A percentile compares a stretch with the other conserved stretches of the same genome.
phyloP scores from a whole-genome alignment of 441 rosid species.

The Raphanus hybrid region DNA sequence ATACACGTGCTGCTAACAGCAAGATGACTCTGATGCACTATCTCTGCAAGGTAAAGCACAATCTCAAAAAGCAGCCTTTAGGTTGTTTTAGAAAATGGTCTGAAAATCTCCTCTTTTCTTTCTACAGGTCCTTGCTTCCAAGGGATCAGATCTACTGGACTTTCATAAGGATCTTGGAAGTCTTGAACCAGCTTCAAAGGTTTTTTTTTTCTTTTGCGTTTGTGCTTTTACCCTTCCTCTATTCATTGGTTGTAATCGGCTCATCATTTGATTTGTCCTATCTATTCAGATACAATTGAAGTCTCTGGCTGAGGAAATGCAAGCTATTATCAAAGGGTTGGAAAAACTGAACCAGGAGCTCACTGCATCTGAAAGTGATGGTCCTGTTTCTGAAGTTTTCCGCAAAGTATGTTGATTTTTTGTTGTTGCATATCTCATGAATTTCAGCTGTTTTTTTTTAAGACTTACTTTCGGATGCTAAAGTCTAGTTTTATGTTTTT shows the following conservation, averaged over 20 bases:
- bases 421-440: not conserved
- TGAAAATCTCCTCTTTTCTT: constrained; percentile 37
- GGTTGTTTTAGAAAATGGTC: constrained; percentile 8
- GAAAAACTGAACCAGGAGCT: constrained; percentile 95
- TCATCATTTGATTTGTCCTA: constrained; percentile 22
- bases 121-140: constrained; percentile 77
- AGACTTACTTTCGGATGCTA: constrained; percentile 5
- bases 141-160: constrained; percentile 75
- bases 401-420: constrained; percentile 56
- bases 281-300: constrained; percentile 89
- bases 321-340: constrained; percentile 94
- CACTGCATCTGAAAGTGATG: constrained; percentile 85
- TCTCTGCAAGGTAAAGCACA: constrained; percentile 80
- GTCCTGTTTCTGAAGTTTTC: constrained; percentile 95
- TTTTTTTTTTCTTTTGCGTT: constrained; percentile 39
- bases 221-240: constrained; percentile 26
- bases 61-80: not conserved
- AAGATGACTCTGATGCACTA: constrained; percentile 99
- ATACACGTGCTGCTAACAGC: constrained; percentile 90
- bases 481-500: constrained; percentile 24
- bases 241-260: not conserved
- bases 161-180: constrained; percentile 82
- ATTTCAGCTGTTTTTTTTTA: not conserved
- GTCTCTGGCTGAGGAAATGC: constrained; percentile 98
- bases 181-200: constrained; percentile 93